A percentile compares a stretch with the other conserved stretches of the same genome.
These are phyloP conservation scores for Penicillium bialowiezense DNA, from an alignment of 495 filamentous ascomycete genomes.

Conservation along the genomic window DNA sequence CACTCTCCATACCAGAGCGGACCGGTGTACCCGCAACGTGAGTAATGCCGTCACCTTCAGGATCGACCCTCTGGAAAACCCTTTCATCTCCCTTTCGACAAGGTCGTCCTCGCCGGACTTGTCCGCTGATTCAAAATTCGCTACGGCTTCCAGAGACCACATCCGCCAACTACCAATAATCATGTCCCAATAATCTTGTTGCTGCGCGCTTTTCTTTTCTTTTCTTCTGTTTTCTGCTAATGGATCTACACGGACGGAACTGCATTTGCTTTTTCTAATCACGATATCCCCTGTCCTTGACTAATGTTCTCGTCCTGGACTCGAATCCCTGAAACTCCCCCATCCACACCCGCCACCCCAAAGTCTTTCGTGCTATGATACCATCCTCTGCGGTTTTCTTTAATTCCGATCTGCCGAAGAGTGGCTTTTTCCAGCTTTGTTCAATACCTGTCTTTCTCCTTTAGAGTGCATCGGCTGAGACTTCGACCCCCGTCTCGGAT, in stretches of 20 bases:
- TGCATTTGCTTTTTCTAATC: slow-evolving; percentile 30
- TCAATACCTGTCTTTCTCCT: slow-evolving; percentile 30
- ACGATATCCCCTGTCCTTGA: slow-evolving; percentile 39
- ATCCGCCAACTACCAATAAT: slow-evolving; percentile 36
- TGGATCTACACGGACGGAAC: slow-evolving; percentile 17
- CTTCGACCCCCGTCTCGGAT: not conserved
- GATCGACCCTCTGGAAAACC: slow-evolving; percentile 13
- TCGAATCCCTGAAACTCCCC: slow-evolving; percentile 4
- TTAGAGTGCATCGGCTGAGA: slow-evolving; percentile 29
- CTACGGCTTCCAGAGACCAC: slow-evolving; percentile 40
- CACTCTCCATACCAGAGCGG: slow-evolving; percentile 71
- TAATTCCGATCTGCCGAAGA: slow-evolving; percentile 34
- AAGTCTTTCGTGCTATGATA: slow-evolving; percentile 44
- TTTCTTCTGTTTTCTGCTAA: slow-evolving; percentile 7
- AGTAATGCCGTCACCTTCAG: slow-evolving; percentile 31
- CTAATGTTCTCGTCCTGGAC: slow-evolving; percentile 35
- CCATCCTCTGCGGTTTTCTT: slow-evolving; percentile 37
- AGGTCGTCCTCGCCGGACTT: slow-evolving; percentile 16
- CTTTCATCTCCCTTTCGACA: slow-evolving; percentile 8
- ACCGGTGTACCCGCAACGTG: slow-evolving; percentile 78
- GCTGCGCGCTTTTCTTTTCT: too few relatives aligned
- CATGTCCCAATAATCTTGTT: slow-evolving; percentile 32
- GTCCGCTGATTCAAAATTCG: slow-evolving; percentile 25
- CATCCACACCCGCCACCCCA: slow-evolving; percentile 26
- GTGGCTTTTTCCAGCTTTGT: slow-evolving; percentile 33